phyloP scores from a whole-genome alignment of 2,329 filamentous ascomycete species.

The Fusarium tuaranense region DNA sequence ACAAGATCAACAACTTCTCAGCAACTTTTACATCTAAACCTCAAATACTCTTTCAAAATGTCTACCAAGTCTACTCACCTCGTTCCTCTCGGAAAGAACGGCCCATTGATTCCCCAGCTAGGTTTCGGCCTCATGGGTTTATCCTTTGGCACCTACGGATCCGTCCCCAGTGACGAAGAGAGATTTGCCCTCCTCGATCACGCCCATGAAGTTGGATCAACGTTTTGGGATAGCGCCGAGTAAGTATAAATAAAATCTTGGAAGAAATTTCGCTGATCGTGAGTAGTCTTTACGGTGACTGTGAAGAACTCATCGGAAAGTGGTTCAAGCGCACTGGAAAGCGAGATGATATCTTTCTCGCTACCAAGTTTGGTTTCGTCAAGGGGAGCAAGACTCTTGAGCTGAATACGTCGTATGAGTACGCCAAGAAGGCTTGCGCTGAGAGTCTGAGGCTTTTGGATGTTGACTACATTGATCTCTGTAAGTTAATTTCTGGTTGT shows the following conservation, averaged over 20 bases:
- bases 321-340: conserved; percentile 60
- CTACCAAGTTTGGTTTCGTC: conserved; percentile 46
- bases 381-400: conserved; percentile 13
- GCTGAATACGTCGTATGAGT: conserved; percentile 8
- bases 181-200: conserved; percentile 61
- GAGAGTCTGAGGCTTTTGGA: conserved; percentile 52
- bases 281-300: conserved; percentile 54
- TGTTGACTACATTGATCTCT: conserved; percentile 63
- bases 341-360: conserved; percentile 59
- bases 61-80: not conserved
- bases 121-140: conserved; percentile 66
- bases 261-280: not conserved
- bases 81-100: conserved; percentile 58
- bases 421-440: conserved; percentile 34
- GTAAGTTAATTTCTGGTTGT: not conserved
- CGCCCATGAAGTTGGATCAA: conserved; percentile 58
- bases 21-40: not conserved
- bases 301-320: conserved; percentile 59
- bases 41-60: not conserved
- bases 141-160: conserved; percentile 24
- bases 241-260: not conserved
- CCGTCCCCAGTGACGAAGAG: conserved; percentile 56
- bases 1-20: not conserved
- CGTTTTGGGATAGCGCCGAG: conserved; percentile 61
- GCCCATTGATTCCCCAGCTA: conserved; percentile 59